Conservation (phyloP, 2,329 filamentous ascomycete genomes). For the Fusarium sp. region DNA sequence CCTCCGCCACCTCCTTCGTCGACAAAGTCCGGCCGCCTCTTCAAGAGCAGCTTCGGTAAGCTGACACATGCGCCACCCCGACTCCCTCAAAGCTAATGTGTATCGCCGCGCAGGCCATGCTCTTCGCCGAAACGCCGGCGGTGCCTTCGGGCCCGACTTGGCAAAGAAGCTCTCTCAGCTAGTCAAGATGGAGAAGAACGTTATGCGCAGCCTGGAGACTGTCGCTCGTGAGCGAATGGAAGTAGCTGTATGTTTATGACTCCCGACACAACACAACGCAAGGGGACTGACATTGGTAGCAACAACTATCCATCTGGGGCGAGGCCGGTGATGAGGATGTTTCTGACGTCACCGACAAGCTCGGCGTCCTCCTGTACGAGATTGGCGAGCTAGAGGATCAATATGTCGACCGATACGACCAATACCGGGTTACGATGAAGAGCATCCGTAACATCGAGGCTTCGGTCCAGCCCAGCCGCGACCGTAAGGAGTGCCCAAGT, state of each 20-base stretch:
- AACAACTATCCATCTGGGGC: conserved; percentile 99
- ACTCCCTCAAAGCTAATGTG: conserved; percentile 18
- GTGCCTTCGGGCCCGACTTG: conserved; percentile 84
- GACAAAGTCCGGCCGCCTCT: conserved; percentile 91
- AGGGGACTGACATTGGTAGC: conserved; percentile 62
- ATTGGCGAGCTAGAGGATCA: conserved; percentile 98
- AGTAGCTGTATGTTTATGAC: conserved; percentile 78
- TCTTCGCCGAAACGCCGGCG: conserved; percentile 78
- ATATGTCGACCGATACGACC: conserved; percentile 98
- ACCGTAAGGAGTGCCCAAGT: conserved; percentile 71
- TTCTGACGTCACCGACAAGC: conserved; percentile 98
- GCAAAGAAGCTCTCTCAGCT: conserved; percentile 97
- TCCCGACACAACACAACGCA: too few relatives aligned
- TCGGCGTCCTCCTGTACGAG: conserved; percentile 97
- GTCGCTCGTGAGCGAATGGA: conserved; percentile 98
- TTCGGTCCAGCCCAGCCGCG: conserved; percentile 96
- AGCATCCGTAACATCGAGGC: conserved; percentile 99
- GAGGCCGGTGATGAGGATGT: conserved; percentile 97
- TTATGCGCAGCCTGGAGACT: conserved; percentile 97
- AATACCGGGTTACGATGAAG: conserved; percentile 99
- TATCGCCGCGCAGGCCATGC: conserved; percentile 64
- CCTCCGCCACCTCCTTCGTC: conserved; percentile 91
- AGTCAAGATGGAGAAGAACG: conserved; percentile 99
- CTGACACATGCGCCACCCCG: conserved; percentile 7
- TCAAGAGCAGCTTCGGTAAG: conserved; percentile 87